Base-by-base conservation (phyloP, 1,139 yeast genomes). In the Nakaseomyces delphensis region DNA sequence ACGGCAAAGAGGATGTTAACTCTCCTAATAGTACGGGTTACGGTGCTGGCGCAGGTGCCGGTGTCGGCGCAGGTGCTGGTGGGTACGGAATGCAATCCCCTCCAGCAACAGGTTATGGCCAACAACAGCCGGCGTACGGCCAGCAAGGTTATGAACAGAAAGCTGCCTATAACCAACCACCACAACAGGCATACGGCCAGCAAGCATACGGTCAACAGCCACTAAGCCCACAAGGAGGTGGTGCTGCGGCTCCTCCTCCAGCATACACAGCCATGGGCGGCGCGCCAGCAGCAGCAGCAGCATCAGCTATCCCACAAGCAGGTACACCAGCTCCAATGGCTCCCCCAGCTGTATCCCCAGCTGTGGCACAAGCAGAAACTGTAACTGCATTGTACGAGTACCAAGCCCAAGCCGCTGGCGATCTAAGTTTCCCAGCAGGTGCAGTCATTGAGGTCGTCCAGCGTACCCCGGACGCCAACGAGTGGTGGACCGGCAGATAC, bases 401-500 rank as follows among this genome's bases (percentile, higher is more conserved):
- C 61, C 65, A 82, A 9, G 91, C 91, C 0, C 93, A 82, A 63
- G 93, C 96, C 0, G 84, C 76, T 41, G 97, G 97, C 13, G 98
- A 91, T 59, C 72, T 91, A 57, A 67, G 83, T 14, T 83, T 91
- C 67, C 74, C 79, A 30, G 95, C 95, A 0, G 97, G 97, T 16
- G 85, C 91, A 7, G 74, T 78, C 29, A 87, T 91, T 54, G 87
- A 85, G 55, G 71, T 91, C 45, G 74, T 87, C 5, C 85, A 86
- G 59, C 79, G 84, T 55, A 82, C 95, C 1, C 72, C 77, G 0
- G 96, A 87, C 59, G 73, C 79, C 43, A 86, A 86, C 56, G 97
- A 95, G 3, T 91, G 98, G 98, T 91, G 98, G 98, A 85, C 95
- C 1, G 98, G 98, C n/a, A 69, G 72, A 43, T 69, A 76, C 53